These are phyloP conservation scores for Aspergillus affinis DNA, from an alignment of 495 filamentous ascomycete genomes.

Conservation along the genomic window DNA sequence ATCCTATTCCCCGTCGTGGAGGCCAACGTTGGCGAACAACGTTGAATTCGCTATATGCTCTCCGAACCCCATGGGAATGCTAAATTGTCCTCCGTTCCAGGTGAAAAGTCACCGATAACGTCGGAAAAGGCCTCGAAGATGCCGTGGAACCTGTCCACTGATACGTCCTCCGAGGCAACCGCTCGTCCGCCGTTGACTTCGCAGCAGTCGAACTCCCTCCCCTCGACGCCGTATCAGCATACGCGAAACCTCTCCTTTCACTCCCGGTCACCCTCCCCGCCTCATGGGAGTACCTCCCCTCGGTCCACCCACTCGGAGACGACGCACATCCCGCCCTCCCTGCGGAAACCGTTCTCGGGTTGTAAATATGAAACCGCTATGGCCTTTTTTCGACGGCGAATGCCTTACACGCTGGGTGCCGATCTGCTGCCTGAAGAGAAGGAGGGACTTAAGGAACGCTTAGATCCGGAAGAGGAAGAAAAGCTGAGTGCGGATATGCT, in stretches of 20 bases:
- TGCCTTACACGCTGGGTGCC: conserved; percentile 86
- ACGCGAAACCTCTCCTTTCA: conserved; percentile 79
- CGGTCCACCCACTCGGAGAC: conserved; percentile 89
- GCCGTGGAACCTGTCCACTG: conserved; percentile 42
- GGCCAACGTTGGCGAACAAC: conserved; percentile 29
- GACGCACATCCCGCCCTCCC: conserved; percentile 66
- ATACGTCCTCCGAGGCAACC: conserved; percentile 35
- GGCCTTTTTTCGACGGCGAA: conserved; percentile 71
- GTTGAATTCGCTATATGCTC: conserved; percentile 45
- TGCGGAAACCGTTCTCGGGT: conserved; percentile 55
- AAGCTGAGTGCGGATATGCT: conserved; percentile 79
- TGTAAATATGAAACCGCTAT: conserved; percentile 85
- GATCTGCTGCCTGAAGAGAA: conserved; percentile 71
- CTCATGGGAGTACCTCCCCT: conserved; percentile 77
- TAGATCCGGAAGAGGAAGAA: conserved; percentile 73
- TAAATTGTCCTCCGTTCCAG: conserved; percentile 34
- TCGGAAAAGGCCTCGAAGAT: conserved; percentile 42
- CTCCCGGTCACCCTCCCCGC: conserved; percentile 85
- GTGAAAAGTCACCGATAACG: conserved; percentile 46
- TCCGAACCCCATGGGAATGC: conserved; percentile 49
- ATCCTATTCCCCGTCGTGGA: conserved; percentile 13
- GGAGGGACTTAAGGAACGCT: conserved; percentile 59
- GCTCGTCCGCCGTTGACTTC: conserved; percentile 48
- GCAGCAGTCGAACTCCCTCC: conserved; percentile 85
- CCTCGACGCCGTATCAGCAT: conserved; percentile 90